Evolutionary conservation across 306 rosid genomes (phyloP).

Genomic region (Dalbergia oliveri): DNA sequence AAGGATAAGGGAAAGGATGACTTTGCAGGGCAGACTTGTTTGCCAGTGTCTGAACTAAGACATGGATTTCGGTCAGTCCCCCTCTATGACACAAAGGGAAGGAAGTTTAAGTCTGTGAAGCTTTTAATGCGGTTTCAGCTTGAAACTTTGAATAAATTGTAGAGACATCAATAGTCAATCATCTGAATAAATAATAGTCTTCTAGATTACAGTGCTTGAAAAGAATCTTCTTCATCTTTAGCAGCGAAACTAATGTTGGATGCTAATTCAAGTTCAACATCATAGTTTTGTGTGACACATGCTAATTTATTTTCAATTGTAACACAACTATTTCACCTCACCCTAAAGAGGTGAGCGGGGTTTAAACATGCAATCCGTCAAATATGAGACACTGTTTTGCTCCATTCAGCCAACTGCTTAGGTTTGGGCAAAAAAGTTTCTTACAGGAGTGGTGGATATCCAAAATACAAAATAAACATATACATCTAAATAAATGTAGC

Average conservation of each 20-base stretch:
- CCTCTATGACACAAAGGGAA: conserved; percentile 66
- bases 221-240: conserved; percentile 16
- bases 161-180: neutral
- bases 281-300: neutral
- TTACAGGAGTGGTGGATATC: no score
- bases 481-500: no score
- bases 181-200: neutral
- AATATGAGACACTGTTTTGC: no score
- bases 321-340: neutral
- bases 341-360: no score
- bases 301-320: neutral
- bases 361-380: no score
- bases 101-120: conserved; percentile 61
- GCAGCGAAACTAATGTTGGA: conserved; percentile 12
- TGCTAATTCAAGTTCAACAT: conserved; percentile 15
- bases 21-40: conserved; percentile 87
- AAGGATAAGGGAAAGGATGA: conserved; percentile 74
- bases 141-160: conserved; percentile 35
- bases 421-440: no score
- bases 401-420: no score
- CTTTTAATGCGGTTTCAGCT: conserved; percentile 64
- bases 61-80: conserved; percentile 76
- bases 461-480: no score
- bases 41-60: conserved; percentile 79
- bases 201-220: no score